These are phyloP conservation scores for Globisporangium sylvaticum DNA, from an alignment of 352 stramenopile genomes.

Conservation along the genomic window DNA sequence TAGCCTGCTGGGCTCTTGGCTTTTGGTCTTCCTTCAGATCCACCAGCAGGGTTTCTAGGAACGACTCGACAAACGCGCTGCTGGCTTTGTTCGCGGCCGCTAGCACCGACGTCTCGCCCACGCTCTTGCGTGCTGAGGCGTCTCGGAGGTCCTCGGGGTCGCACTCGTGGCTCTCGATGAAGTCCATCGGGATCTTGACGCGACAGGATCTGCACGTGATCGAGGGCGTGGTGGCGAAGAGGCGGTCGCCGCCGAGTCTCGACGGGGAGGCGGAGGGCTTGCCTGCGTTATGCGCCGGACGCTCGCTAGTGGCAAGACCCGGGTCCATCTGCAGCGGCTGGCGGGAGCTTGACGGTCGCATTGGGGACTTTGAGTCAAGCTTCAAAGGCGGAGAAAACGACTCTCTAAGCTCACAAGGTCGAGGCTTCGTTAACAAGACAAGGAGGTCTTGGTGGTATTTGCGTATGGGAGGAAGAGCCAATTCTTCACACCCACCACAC, in stretches of 20 bases:
- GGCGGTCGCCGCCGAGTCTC: not conserved
- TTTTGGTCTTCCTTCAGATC: not conserved
- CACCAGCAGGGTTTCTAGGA: not conserved
- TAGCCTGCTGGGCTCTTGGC: not conserved
- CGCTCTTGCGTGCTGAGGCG: conserved; percentile 18
- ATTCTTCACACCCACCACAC: no score
- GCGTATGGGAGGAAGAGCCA: not conserved
- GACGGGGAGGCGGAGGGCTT: conserved; percentile 1
- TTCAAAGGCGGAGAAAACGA: not conserved
- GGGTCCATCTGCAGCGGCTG: conserved; percentile 35
- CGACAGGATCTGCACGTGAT: conserved; percentile 59
- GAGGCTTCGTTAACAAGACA: no score
- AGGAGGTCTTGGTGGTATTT: not conserved
- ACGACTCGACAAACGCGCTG: conserved; percentile 9
- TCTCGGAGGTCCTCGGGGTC: conserved; percentile 14
- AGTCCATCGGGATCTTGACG: conserved; percentile 43
- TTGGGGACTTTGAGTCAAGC: not conserved
- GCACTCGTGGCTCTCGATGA: conserved; percentile 68
- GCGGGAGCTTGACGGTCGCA: not conserved
- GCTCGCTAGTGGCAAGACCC: conserved; percentile 49
- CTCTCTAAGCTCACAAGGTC: no score
- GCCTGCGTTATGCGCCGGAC: not conserved
- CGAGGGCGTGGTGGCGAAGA: conserved; percentile 14
- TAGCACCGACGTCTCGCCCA: not conserved
- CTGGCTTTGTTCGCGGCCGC: not conserved